These are phyloP conservation scores for Taphrina flavorubra DNA, from an alignment of 1,139 yeast species.

Conservation along the genomic window DNA sequence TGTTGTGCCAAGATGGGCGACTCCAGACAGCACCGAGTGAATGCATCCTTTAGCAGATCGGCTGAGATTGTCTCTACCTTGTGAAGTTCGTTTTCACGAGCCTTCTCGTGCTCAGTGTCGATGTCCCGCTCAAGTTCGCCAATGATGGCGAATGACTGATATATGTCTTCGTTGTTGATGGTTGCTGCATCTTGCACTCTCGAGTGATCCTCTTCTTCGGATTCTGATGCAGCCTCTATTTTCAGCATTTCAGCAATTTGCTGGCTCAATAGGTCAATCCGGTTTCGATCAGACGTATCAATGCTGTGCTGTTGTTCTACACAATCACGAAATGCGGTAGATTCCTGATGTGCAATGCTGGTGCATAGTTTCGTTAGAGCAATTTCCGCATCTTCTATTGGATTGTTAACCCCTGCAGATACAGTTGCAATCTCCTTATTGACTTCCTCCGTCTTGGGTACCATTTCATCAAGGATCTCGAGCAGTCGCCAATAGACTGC, in stretches of 20 bases:
- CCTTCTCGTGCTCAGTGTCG: not conserved
- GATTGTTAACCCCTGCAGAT: not conserved
- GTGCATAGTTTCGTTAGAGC: not conserved
- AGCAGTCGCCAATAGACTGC: conserved; percentile 6
- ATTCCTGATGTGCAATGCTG: not conserved
- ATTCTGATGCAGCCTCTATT: not conserved
- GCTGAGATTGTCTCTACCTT: not conserved
- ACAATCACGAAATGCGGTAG: not conserved
- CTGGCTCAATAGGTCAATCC: not conserved
- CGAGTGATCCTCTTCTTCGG: not conserved
- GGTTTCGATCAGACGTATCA: not conserved
- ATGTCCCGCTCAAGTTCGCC: not conserved
- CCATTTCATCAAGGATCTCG: conserved; percentile 9
- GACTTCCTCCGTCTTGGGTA: not conserved
- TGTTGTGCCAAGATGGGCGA: conserved; percentile 17
- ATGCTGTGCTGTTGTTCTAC: not conserved
- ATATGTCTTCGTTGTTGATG: not conserved
- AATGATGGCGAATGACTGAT: not conserved
- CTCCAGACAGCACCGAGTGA: conserved; percentile 3
- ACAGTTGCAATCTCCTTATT: not conserved
- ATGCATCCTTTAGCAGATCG: not conserved
- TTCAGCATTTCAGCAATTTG: not conserved
- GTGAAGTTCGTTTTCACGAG: not conserved
- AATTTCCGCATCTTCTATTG: not conserved
- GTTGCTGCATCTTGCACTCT: not conserved